Base-by-base conservation (phyloP, 768 basidiomycete species). In the Suillus americanus region DNA sequence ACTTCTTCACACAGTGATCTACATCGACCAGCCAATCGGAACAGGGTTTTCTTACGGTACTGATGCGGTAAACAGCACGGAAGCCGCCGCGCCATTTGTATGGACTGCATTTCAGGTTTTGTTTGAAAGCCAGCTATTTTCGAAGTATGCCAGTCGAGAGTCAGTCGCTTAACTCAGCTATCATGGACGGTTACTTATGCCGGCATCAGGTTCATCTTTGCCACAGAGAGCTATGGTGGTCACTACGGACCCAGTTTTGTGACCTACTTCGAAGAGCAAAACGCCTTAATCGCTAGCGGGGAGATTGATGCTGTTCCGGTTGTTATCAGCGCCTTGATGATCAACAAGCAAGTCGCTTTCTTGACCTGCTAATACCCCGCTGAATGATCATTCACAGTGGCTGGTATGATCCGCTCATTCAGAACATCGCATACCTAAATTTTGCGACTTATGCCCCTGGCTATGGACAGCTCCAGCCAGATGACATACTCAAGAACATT, bases 11-110 rank as follows among this genome's bases (percentile, higher is more conserved):
- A 1, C 62, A 89, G 88, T 90, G 74, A 85, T 90, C 40, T 89
- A 89, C 70, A 86, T 89, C 37, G 88, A 89, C 71, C 87, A 89
- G 69, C 88, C 88, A 5, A 85, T 89, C 48, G 86, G 86, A 0
- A 83, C 87, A 1, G 87, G 88, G 3, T 89, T 88, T 69, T 89
- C 88, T 0, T 83, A 81, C 61, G 88, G 88, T 16, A 79, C 73
- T 0, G 81, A 84, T 60, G 80, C 80, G 0, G 85, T 86, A n/a
- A 86, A 88, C 67, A 79, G 68, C 53, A 80, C 78, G 1, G 70
- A 82, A 43, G 64, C 83, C n/a, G 86, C 87, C 0, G 84, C 88
- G 3, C 81, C 83, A 0, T 80, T 81, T n/a, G 80, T 89, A 8
- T 89, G 88, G 88, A 75, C 80, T 53, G 86, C 85, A 0, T 86